Evolutionary conservation across 257 asterid genomes (phyloP).

Genomic region (Solanum pimpinellifolium): DNA sequence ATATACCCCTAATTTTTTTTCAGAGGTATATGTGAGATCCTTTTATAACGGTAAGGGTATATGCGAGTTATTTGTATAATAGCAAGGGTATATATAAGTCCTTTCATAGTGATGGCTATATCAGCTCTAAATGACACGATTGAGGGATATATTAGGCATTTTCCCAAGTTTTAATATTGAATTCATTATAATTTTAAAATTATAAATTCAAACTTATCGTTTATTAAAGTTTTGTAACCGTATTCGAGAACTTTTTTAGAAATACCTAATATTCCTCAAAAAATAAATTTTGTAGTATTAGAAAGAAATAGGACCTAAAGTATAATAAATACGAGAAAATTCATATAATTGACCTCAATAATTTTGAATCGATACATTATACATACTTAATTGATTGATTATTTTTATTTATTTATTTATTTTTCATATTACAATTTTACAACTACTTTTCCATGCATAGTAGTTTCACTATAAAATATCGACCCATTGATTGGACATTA

Average conservation of each 20-base stretch:
- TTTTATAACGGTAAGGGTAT: too few species aligned
- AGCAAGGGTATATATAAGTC: fast-evolving
- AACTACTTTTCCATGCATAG: background rate
- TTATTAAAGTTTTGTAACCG: background rate
- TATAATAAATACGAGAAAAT: background rate
- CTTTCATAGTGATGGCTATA: too few species aligned
- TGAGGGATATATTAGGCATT: too few species aligned
- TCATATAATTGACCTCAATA: background rate
- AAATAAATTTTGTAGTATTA: too few species aligned
- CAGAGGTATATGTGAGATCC: too few species aligned
- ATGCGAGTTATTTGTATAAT: too few species aligned
- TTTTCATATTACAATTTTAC: background rate
- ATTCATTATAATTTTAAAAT: background rate
- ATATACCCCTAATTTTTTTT: too few species aligned
- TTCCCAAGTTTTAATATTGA: too few species aligned
- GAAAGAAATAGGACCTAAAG: background rate
- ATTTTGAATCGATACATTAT: too few species aligned
- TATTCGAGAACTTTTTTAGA: background rate
- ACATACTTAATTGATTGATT: background rate
- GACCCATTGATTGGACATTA: background rate
- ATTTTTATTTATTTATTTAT: background rate
- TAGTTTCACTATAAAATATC: background rate
- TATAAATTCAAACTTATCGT: background rate
- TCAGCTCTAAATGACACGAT: too few species aligned
- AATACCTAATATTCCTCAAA: background rate